Evolutionary conservation across 2,329 filamentous ascomycete genomes (phyloP).

Genomic region (Phialophora macrospora): DNA sequence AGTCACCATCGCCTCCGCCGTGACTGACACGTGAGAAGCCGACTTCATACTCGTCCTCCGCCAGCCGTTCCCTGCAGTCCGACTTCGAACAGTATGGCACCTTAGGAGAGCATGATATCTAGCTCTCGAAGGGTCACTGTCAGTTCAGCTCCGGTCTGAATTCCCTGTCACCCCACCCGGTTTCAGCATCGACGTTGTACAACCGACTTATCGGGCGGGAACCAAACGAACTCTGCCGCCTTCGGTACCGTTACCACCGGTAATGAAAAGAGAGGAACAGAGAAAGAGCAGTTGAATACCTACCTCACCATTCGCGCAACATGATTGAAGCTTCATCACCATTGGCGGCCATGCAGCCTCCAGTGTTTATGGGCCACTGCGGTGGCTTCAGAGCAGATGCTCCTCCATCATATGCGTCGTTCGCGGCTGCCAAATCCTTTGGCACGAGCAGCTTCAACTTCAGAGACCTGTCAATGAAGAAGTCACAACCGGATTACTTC

Average conservation of each 20-base stretch:
- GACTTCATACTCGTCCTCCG: slow-evolving; percentile 11
- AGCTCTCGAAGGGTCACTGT: slow-evolving; percentile 17
- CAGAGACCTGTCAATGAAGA: slow-evolving; percentile 74
- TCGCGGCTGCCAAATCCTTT: slow-evolving; percentile 59
- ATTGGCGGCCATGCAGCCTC: slow-evolving; percentile 84
- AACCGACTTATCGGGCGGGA: slow-evolving; percentile 25
- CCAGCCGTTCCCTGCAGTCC: slow-evolving; percentile 19
- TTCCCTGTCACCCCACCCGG: slow-evolving; percentile 5
- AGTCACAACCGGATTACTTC: slow-evolving; percentile 76
- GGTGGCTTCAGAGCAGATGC: slow-evolving; percentile 60
- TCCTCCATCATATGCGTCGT: slow-evolving; percentile 58
- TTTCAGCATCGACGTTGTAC: slow-evolving; percentile 26
- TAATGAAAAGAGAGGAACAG: slow-evolving; percentile 21
- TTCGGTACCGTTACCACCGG: not conserved
- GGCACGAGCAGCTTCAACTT: slow-evolving; percentile 75
- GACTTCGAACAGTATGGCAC: slow-evolving; percentile 24
- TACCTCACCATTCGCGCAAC: slow-evolving; percentile 11
- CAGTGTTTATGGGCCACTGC: slow-evolving; percentile 64
- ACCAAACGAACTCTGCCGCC: slow-evolving; percentile 13
- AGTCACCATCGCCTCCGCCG: slow-evolving; percentile 13
- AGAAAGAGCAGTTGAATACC: slow-evolving; percentile 6
- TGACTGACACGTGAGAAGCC: slow-evolving; percentile 14
- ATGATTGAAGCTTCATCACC: slow-evolving; percentile 92
- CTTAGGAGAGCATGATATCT: slow-evolving; percentile 17
- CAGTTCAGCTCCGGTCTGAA: slow-evolving; percentile 16